phyloP scores from a whole-genome alignment of 2,329 filamentous ascomycete species.

The Fusarium incarnatum region DNA sequence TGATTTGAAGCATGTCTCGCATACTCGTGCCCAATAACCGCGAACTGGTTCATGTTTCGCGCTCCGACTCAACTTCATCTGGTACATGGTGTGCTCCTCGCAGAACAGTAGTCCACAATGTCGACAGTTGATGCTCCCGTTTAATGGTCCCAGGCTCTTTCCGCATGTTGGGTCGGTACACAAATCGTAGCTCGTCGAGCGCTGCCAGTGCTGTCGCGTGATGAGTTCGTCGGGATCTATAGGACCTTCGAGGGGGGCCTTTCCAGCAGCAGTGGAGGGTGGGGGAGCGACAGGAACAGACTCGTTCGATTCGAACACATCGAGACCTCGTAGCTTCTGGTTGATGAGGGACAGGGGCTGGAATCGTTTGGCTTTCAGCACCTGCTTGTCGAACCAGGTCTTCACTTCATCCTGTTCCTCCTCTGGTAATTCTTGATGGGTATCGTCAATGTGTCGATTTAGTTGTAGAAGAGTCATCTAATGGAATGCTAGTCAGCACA shows the following conservation, averaged over 20 bases:
- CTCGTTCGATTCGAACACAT: conserved; percentile 94
- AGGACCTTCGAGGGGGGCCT: conserved; percentile 55
- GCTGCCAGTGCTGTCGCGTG: conserved; percentile 89
- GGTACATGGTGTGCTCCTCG: conserved; percentile 98
- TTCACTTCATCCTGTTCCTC: conserved; percentile 94
- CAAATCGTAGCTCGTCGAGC: conserved; percentile 75
- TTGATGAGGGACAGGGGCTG: conserved; percentile 92
- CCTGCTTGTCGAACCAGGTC: conserved; percentile 96
- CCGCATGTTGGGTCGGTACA: conserved; percentile 92
- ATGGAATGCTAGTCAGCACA: not conserved
- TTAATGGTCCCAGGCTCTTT: conserved; percentile 80
- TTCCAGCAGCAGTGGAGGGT: conserved; percentile 51
- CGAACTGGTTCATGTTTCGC: conserved; percentile 90
- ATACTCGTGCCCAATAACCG: conserved; percentile 93
- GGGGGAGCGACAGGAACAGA: conserved; percentile 55
- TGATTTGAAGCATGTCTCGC: conserved; percentile 99
- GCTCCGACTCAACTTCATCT: conserved; percentile 94
- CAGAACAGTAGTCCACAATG: conserved; percentile 95
- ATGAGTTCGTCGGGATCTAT: conserved; percentile 91
- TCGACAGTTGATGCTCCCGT: conserved; percentile 90
- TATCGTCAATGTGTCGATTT: conserved; percentile 87
- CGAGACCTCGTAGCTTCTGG: conserved; percentile 90
- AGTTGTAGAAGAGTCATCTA: conserved; percentile 92
- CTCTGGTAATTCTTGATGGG: conserved; percentile 88
- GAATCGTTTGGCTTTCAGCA: conserved; percentile 91